Percentiles rank a stretch among this genome's conserved stretches.
These are phyloP conservation scores for Populus hybrid DNA, from an alignment of 441 rosid genomes.

Conservation along the genomic window DNA sequence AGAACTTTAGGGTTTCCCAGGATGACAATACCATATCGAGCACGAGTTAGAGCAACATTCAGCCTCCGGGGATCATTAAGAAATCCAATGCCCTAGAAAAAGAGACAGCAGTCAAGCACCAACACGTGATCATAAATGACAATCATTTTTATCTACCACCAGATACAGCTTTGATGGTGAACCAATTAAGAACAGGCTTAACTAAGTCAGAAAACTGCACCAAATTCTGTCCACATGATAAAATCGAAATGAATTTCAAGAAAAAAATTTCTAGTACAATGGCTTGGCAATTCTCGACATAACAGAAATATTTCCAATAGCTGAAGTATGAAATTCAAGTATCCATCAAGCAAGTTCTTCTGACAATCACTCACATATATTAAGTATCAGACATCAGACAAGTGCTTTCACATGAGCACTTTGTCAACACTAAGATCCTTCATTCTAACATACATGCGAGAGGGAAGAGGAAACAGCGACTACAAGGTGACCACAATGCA, in stretches of 20 bases:
- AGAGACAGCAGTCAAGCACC: constrained; percentile 17
- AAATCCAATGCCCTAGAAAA: constrained; percentile 94
- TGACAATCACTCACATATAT: background rate
- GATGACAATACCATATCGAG: constrained; percentile 97
- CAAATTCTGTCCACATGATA: background rate
- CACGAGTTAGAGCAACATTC: constrained; percentile 97
- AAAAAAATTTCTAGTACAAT: background rate
- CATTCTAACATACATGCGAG: background rate
- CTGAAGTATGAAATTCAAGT: background rate
- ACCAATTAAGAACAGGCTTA: background rate
- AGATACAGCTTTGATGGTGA: background rate
- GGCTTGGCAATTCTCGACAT: background rate
- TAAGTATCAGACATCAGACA: background rate
- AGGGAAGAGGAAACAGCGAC: background rate
- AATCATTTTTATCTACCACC: background rate
- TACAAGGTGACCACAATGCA: background rate
- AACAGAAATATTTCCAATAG: background rate
- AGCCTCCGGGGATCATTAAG: constrained; percentile 99
- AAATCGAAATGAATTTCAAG: background rate
- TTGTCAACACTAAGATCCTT: background rate
- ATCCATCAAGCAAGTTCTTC: background rate
- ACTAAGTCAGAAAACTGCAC: background rate
- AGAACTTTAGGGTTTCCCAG: constrained; percentile 98
- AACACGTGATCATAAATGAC: background rate
- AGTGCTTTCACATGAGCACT: background rate